Evolutionary conservation across 164 flowering plant genomes (phyloP), one percentile per base, ranked within the genome.

Genomic region (Aristolochia contorta): DNA sequence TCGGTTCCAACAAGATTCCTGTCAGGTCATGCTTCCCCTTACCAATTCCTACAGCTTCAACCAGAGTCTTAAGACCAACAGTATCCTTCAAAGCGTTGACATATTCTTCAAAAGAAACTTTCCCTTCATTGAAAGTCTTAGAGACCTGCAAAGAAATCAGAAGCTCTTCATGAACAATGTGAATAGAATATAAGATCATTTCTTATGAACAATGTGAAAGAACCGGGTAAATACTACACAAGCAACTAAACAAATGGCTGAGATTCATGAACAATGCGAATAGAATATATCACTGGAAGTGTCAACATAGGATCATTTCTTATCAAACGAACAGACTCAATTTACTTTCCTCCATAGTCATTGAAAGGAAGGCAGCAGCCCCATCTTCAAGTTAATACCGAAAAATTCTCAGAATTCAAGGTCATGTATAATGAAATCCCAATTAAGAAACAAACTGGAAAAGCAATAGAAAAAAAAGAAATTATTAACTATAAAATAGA

Each of bases 21-120:
- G 96, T 88, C 52, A 93, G 85, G 63, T 94, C 99, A 63, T 74
- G 62, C 78, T 91, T 91, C 59, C 91, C 91, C 61, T 78, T 85
- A 43, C 99, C 99, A 57, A 94, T 76, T 3, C 80, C 96, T 1
- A 91, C 75, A 27, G 88, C 96, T 62, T 87, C 89, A n/a, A 89
- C 67, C 27, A 94, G 79, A 48, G 30, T 62, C 16, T 56, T 63
- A 57, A 85, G 25, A 32, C 99, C 97, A 59, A 83, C 84, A 41
- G 66, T 65, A 58, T 63, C 62, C 72, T 84, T 91, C 24, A 94
- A 64, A 60, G 69, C 20, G 20, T 72, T 79, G 45, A 87, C 82
- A 71, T 86, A 91, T n/a, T 87, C 83, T 74, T 82, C 87, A 15
- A 91, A 61, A 16, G 72, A 56, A 8, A 78, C 69, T 66, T 71